phyloP scores from a whole-genome alignment of 2,329 filamentous ascomycete genomes.

The Calonectria pseudoreteaudii region DNA sequence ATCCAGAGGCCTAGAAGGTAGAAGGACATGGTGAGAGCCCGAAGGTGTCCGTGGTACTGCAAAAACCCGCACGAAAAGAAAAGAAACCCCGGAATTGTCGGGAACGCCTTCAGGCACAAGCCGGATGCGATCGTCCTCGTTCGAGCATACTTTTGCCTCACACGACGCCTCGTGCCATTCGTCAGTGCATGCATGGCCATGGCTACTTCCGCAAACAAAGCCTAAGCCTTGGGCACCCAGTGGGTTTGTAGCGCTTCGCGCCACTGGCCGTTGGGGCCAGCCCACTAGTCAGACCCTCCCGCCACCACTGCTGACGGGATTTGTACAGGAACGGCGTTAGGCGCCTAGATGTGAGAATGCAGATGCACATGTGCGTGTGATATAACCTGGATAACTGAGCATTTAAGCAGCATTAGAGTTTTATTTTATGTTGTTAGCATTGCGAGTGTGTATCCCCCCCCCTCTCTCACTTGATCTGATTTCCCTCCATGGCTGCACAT shows the following conservation, averaged over 20 bases:
- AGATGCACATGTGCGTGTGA: background rate
- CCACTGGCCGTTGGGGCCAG: conserved; percentile 1
- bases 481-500: background rate
- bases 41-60: background rate
- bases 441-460: background rate
- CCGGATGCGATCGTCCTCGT: background rate
- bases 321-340: background rate
- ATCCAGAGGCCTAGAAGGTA: background rate
- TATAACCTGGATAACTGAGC: background rate
- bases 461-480: background rate
- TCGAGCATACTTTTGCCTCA: background rate
- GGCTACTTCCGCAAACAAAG: conserved; percentile 1
- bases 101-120: conserved; percentile 1
- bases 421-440: background rate
- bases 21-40: background rate
- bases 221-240: conserved; percentile 1
- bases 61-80: background rate
- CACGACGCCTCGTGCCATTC: background rate
- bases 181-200: background rate
- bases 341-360: background rate
- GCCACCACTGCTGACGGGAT: background rate
- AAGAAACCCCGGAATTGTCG: background rate
- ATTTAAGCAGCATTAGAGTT: background rate
- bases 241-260: conserved; percentile 2
- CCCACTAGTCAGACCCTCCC: conserved; percentile 2